A percentile compares a stretch with the other conserved stretches of the same genome.
Conservation (phyloP, 179 eudicot species). For the Gypsophila paniculata region DNA sequence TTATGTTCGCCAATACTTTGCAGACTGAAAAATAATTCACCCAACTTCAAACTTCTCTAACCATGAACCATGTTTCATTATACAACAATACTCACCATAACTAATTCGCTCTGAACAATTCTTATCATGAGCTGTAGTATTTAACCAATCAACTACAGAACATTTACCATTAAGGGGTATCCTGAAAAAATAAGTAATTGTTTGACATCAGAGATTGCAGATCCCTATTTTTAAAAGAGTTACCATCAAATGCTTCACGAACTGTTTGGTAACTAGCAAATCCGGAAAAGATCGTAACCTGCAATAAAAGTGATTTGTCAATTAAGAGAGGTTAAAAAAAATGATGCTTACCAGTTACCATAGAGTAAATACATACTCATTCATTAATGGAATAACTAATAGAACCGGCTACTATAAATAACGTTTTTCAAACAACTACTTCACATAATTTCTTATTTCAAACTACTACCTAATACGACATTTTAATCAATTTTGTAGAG, state of each 20-base stretch:
- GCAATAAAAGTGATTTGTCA: conserved; percentile 20
- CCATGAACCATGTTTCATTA: not conserved
- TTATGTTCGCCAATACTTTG: not conserved
- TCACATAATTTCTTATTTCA: too few relatives aligned
- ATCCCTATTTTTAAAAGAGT: conserved; percentile 12
- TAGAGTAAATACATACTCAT: not conserved
- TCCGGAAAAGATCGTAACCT: conserved; percentile 93
- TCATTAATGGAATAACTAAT: not conserved
- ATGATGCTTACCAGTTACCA: not conserved
- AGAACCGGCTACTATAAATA: too few relatives aligned
- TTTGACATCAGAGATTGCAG: not conserved
- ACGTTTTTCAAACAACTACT: too few relatives aligned
- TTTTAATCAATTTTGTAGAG: too few relatives aligned
- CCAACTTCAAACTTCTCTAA: not conserved
- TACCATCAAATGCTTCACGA: conserved; percentile 96
- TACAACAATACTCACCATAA: not conserved
- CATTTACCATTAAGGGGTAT: not conserved
- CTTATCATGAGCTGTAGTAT: not conserved
- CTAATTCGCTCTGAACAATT: not conserved
- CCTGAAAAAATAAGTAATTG: not conserved
- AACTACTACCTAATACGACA: too few relatives aligned
- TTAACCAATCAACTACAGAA: conserved; percentile 4
- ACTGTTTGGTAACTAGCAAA: conserved; percentile 97
- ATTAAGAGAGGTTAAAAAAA: not conserved
- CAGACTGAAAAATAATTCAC: too few relatives aligned